Evolutionary conservation across 2,329 filamentous ascomycete species (phyloP), one percentile per base, ranked within the genome.

Genomic region (Fusarium aywerte): DNA sequence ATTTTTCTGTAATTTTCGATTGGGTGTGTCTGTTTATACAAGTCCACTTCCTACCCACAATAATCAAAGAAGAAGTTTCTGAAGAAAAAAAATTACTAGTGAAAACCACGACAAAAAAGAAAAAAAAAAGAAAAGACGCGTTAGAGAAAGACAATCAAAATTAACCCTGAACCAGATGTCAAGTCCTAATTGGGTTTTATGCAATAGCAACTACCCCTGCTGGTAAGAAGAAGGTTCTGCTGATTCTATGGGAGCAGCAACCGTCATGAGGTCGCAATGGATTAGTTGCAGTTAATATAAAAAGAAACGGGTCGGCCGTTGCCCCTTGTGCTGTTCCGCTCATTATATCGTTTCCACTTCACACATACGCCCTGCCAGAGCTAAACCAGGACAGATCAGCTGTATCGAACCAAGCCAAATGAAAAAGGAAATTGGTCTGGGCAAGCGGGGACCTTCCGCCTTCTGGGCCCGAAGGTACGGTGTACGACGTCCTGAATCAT

Each of bases 11-110:
- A 67, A 61, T 67, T 65, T 75, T 73, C 71, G 65, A 75, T 75
- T 76, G 72, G 60, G 62, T 74, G 71, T 65, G 62, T 64, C 50
- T 71, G 58, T 61, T 69, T 69, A 57, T 73, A 73, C 65, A 72
- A 73, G 52, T 70, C 70, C 70, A 72, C 70, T 71, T 55, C 39
- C 58, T 65, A 51, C 67, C 70, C 70, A 73, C 70, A 67, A 58
- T 53, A 71, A 70, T 68, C 51, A 68, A 72, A 65, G 38, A 47
- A 38, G 49, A 62, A 51, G 50, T 29, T 44, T 48, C 45, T 35
- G 52, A 44, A 51, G 58, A 21, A 39, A 39, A 39, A n/a, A n/a
- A 35, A 60, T 42, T 55, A 40, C 44, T 40, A 40, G 36, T 54
- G 45, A 63, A 38, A 32, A 32, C n/a, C n/a, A 35, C 7, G 16